Percentiles rank a stretch among this genome's conserved stretches.
These are phyloP conservation scores for Dactylis glomerata DNA, from an alignment of 176 grass and related monocot genomes.

Conservation along the genomic window DNA sequence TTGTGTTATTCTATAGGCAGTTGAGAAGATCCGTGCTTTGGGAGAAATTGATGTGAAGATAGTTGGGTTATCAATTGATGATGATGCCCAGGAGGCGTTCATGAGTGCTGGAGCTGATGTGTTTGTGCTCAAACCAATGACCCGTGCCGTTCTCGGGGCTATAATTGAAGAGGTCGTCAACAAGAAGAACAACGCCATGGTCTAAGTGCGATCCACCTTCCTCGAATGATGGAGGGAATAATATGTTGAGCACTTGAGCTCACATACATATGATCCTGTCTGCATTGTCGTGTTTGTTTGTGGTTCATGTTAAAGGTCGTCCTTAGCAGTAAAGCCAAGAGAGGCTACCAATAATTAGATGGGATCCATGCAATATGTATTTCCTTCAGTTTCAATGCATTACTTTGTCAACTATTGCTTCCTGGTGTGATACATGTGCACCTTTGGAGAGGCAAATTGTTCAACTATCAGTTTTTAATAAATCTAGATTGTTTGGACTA, in stretches of 20 bases:
- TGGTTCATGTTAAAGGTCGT: neutral
- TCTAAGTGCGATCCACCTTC: neutral
- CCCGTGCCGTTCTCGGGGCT: neutral
- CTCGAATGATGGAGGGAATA: neutral
- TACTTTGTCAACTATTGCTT: too few relatives aligned
- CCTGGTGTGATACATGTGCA: too few relatives aligned
- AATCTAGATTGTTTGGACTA: too few relatives aligned
- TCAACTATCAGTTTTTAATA: too few relatives aligned
- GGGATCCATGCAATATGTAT: neutral
- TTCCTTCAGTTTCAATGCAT: neutral
- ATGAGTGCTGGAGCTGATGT: constrained; percentile 4
- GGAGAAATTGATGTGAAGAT: constrained; percentile 28
- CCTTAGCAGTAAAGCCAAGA: neutral
- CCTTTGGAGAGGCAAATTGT: too few relatives aligned
- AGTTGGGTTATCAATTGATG: constrained; percentile 15
- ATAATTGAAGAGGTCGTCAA: constrained; percentile 7
- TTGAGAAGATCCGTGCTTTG: constrained; percentile 30
- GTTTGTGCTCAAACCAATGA: constrained; percentile 22
- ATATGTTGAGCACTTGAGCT: neutral
- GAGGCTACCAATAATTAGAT: neutral
- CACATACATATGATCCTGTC: neutral
- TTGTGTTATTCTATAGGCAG: neutral
- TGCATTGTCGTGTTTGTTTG: neutral
- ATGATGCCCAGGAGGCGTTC: neutral
- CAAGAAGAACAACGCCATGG: constrained; percentile 6